phyloP scores from a whole-genome alignment of 371 early-diverging fungal species.

The Rhizomucor pusillus region DNA sequence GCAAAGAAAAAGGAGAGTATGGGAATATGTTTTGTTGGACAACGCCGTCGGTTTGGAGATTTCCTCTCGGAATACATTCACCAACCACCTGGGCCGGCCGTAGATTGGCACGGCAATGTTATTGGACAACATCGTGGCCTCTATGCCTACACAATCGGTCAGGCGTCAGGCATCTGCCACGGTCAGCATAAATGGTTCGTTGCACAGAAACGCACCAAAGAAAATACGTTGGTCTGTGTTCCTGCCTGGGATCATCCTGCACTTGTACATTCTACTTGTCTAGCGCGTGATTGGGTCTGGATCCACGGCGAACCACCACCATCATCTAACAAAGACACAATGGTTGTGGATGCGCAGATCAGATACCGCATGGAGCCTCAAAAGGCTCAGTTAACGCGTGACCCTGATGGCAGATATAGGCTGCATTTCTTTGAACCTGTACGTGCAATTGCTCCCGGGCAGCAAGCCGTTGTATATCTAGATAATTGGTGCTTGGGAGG shows the following conservation, averaged over 20 bases:
- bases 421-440: conserved; percentile 38
- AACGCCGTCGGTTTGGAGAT: conserved; percentile 69
- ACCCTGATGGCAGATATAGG: conserved; percentile 17
- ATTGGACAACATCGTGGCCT: conserved; percentile 72
- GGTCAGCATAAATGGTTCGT: conserved; percentile 59
- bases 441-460: conserved; percentile 46
- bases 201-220: conserved; percentile 29
- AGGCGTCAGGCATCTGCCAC: conserved; percentile 61
- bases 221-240: conserved; percentile 39
- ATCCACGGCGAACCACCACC: conserved; percentile 25
- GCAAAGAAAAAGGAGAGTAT: conserved; percentile 86
- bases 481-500: conserved; percentile 56
- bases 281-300: conserved; percentile 46
- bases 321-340: conserved; percentile 4
- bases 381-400: conserved; percentile 26
- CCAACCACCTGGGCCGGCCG: conserved; percentile 57
- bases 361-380: conserved; percentile 46
- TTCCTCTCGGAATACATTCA: conserved; percentile 75
- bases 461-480: conserved; percentile 53
- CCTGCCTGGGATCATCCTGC: conserved; percentile 46
- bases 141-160: conserved; percentile 74
- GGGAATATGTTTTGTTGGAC: conserved; percentile 97
- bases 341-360: conserved; percentile 37
- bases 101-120: conserved; percentile 48
- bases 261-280: conserved; percentile 28